Conservation (phyloP, 768 basidiomycete species). For the Panaeolus cyanescens region DNA sequence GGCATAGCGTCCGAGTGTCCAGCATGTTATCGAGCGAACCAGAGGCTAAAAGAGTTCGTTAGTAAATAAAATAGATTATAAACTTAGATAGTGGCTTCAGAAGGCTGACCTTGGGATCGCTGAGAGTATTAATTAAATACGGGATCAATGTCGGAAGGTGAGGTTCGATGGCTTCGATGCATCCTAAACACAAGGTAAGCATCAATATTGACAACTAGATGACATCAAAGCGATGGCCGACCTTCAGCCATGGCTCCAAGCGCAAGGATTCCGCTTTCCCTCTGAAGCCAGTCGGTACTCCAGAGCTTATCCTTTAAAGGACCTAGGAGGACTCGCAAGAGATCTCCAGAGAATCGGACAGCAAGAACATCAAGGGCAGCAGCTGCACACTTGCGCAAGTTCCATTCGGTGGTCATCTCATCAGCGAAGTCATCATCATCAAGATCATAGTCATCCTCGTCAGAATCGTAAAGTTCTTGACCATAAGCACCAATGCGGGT, state of each 20-base stretch:
- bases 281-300: conserved; percentile 89
- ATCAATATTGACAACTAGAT: conserved; percentile 3
- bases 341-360: conserved; percentile 87
- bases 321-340: conserved; percentile 85
- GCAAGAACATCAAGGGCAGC: conserved; percentile 97
- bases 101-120: conserved; percentile 80
- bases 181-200: conserved; percentile 55
- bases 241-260: conserved; percentile 99
- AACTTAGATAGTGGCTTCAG: conserved; percentile 4
- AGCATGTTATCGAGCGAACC: conserved; percentile 97
- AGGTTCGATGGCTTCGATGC: conserved; percentile 93
- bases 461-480: conserved; percentile 82
- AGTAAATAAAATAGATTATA: conserved; percentile 12
- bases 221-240: conserved; percentile 32
- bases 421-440: conserved; percentile 94
- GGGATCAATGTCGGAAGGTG: conserved; percentile 93
- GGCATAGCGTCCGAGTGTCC: conserved; percentile 98
- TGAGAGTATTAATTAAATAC: conserved; percentile 87
- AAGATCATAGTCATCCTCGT: conserved; percentile 85
- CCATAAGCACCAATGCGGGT: conserved; percentile 67
- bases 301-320: conserved; percentile 93
- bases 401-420: conserved; percentile 98
- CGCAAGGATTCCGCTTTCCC: conserved; percentile 95
- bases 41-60: conserved; percentile 68
- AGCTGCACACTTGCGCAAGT: conserved; percentile 95